phyloP scores from a whole-genome alignment of 768 basidiomycete species.

The Paxillus ammoniavirescens region DNA sequence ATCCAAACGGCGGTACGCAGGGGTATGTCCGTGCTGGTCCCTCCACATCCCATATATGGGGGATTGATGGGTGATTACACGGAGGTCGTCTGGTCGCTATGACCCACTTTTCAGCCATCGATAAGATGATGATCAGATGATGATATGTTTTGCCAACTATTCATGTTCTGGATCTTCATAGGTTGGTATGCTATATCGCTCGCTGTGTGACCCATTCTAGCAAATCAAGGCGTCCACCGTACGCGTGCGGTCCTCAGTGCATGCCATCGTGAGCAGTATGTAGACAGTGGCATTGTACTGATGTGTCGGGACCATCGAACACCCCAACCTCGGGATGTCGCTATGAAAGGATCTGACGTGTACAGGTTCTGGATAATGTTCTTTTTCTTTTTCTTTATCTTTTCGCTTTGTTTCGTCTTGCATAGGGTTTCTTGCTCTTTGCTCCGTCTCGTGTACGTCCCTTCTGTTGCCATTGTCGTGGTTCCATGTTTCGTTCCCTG shows the following conservation, averaged over 20 bases:
- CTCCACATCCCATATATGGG: conserved; percentile 22
- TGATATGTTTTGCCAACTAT: conserved; percentile 7
- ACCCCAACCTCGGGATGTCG: not conserved
- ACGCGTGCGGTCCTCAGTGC: not conserved
- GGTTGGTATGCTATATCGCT: not conserved
- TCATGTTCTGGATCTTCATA: not conserved
- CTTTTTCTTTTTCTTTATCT: too few species aligned
- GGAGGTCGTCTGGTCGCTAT: not conserved
- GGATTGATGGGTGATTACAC: conserved; percentile 20
- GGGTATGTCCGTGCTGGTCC: conserved; percentile 17
- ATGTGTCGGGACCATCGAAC: conserved; percentile 1
- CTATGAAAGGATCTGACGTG: not conserved
- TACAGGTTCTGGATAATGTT: too few species aligned
- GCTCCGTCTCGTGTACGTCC: not conserved
- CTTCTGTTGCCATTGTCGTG: not conserved
- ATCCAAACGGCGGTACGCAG: conserved; percentile 10
- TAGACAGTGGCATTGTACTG: not conserved
- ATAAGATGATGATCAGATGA: conserved; percentile 3
- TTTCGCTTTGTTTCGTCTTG: too few species aligned
- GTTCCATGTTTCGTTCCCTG: not conserved
- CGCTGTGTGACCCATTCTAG: not conserved
- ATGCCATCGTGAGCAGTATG: not conserved
- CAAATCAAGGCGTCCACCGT: not conserved
- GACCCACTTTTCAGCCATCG: not conserved
- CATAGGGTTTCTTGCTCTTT: too few species aligned